Percentiles rank a stretch among this genome's conserved stretches.
These are phyloP conservation scores for Metarhizium sp. DNA, from an alignment of 2,329 filamentous ascomycete species.

Conservation along the genomic window DNA sequence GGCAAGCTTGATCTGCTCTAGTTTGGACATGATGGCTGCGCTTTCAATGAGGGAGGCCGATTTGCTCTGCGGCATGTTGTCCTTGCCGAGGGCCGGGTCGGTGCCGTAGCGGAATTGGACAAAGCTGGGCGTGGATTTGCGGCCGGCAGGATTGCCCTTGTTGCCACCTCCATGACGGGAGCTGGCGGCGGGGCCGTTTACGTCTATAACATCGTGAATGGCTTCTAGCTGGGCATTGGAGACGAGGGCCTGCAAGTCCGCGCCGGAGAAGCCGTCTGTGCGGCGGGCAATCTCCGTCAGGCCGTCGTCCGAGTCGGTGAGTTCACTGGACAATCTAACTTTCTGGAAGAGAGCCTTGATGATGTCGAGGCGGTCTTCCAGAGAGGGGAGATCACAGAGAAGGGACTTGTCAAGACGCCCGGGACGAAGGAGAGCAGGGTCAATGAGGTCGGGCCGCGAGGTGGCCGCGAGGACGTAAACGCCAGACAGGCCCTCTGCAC, in stretches of 20 bases:
- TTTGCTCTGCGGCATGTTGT: constrained; percentile 36
- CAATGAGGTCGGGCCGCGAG: constrained; percentile 85
- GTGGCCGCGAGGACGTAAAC: constrained; percentile 97
- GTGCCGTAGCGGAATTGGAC: constrained; percentile 78
- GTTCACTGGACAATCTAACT: constrained; percentile 60
- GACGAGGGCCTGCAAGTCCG: constrained; percentile 87
- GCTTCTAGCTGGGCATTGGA: constrained; percentile 96
- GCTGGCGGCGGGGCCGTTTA: constrained; percentile 35
- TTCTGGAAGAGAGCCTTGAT: constrained; percentile 75
- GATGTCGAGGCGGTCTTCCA: constrained; percentile 80
- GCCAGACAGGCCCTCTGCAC: constrained; percentile 85
- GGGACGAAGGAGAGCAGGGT: constrained; percentile 83
- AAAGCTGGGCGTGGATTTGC: constrained; percentile 43
- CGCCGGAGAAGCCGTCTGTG: constrained; percentile 87
- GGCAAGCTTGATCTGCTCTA: constrained; percentile 67
- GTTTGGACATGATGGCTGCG: constrained; percentile 69
- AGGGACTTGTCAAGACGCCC: constrained; percentile 90
- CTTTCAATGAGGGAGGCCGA: constrained; percentile 60
- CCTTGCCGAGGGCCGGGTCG: constrained; percentile 33
- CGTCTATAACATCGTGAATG: constrained; percentile 78
- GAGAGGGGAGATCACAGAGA: constrained; percentile 77
- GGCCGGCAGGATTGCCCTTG: constrained; percentile 16
- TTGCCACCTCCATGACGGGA: constrained; percentile 25
- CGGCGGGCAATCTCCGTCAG: constrained; percentile 65
- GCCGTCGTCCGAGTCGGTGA: constrained; percentile 45